phyloP scores from a whole-genome alignment of 495 filamentous ascomycete species.

The Cercophora newfieldiana region DNA sequence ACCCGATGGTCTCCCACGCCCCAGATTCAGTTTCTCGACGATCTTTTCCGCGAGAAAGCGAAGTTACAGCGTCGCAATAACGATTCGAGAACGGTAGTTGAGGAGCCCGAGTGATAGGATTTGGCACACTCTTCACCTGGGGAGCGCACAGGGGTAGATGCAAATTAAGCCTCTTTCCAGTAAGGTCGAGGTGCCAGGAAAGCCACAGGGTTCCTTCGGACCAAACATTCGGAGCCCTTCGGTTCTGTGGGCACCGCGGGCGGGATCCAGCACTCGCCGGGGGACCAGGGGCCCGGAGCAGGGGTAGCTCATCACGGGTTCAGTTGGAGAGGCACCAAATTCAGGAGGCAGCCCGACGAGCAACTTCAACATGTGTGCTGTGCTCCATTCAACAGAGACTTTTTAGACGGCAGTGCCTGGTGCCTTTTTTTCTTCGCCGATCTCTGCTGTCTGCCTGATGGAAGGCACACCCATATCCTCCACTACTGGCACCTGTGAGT shows the following conservation, averaged over 20 bases:
- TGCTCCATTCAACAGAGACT: no score
- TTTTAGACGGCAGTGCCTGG: no score
- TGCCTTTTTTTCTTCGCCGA: no score
- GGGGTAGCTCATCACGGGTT: conserved; percentile 4
- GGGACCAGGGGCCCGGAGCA: no score
- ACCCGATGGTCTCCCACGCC: conserved; percentile 3
- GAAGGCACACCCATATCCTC: no score
- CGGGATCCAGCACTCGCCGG: background rate
- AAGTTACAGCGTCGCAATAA: conserved; percentile 24
- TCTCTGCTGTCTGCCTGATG: no score
- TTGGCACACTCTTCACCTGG: background rate
- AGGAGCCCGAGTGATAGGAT: conserved; percentile 14
- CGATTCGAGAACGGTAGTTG: conserved; percentile 16
- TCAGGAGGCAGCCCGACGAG: background rate
- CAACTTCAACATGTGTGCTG: no score
- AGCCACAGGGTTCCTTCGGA: conserved; percentile 13
- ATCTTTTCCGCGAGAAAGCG: conserved; percentile 16
- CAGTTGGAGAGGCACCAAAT: background rate
- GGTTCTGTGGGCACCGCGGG: background rate
- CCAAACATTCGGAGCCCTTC: conserved; percentile 14
- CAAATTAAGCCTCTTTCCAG: conserved; percentile 24
- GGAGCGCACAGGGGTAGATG: conserved; percentile 10
- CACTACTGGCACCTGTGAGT: no score
- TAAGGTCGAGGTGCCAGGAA: conserved; percentile 15
- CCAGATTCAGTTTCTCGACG: background rate